Evolutionary conservation across 2,329 filamentous ascomycete genomes (phyloP), one percentile per base, ranked within the genome.

Genomic region (Gremmenia infestans): DNA sequence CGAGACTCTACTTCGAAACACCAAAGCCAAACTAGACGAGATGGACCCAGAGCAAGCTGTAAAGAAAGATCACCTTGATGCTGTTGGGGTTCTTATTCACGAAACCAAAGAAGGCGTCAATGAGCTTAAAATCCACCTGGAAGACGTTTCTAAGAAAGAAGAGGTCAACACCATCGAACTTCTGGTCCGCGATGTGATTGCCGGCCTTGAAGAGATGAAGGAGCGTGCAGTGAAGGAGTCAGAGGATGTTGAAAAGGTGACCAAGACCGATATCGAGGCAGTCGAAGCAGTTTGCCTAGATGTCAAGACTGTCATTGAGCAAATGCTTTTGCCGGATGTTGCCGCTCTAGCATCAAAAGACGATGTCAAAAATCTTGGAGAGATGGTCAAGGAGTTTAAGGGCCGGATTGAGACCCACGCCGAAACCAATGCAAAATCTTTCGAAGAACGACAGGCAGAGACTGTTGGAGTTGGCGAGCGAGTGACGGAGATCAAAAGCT

Each of bases 1-100:
- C 56, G 93, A 97, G 71, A 95, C 88, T 0, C 85, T 97, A 49
- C 79, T 97, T 12, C 85, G 88, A 43, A 96, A 96, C 69, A 92
- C 91, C 35, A 97, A 97, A 70, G 85, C 87, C 5, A 89, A 89
- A 48, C 76, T 97, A 9, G 93, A 97, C 56, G 91, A 96, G 57
- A 81, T 96, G 50, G 82, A 92, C 50, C 81, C 84, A 3, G 87
- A 91, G 36, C 84, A 88, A 55, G 76, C 83, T 2, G 84, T 91
- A 9, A 78, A 79, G 54, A 86, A 85, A 64, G 82, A 86, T 36
- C 82, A 87, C 52, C 72, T 87, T 25, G 82, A 87, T 60, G 60
- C 60, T 3, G 64, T 71, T 15, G 69, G 68, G 37, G 76, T 80
- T 1, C 77, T 93, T 3, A 78, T 95, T 5, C 78, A 85, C 4